Evolutionary conservation across 2,329 filamentous ascomycete genomes (phyloP), one percentile per base, ranked within the genome.

Genomic region (Polychaeton citri): DNA sequence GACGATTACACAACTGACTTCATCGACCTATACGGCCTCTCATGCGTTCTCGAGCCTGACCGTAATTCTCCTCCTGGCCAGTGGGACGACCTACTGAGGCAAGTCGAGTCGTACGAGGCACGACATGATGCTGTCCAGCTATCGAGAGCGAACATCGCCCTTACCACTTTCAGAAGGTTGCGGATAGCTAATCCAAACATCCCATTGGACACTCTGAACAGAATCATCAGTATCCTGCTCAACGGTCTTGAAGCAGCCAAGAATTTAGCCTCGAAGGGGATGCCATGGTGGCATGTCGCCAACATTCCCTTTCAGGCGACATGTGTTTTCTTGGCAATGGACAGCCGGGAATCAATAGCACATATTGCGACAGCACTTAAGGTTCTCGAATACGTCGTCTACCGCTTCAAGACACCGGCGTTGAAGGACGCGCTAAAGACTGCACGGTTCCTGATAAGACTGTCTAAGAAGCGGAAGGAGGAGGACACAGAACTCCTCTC

Each of bases 281-380:
- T 59, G 2, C 71, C 71, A 0, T 76, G 72, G 72, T 72, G 75
- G 44, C 71, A 76, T 38, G 64, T 71, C 32, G 69, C 69, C 19
- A 74, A 76, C 33, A 67, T 75, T 0, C 72, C 72, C 0, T 76
- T 76, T 41, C 72, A 75, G 36, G 63, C 71, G 0, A 61, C 75
- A 19, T 74, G 71, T 39, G 60, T 71, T 0, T 53, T 74, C 4
- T 55, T 76, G 2, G 68, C 68, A 0, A 69, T 75, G 33, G 71
- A 76, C 34, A 71, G 60, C 0, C 59, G 60, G 0, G 57, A 68
- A 1, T 67, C 67, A 0, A 53, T 73, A 0, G 55, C 58, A 0
- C 56, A 68, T 38, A 59, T 76, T 4, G 54, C 57, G 2, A 64
- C 69, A 16, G 71, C 69, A 0, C 68, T 76, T 65, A 48, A 49